Conservation (phyloP, 1,284 basidiomycete genomes). For the Thecaphora thlaspeos region DNA sequence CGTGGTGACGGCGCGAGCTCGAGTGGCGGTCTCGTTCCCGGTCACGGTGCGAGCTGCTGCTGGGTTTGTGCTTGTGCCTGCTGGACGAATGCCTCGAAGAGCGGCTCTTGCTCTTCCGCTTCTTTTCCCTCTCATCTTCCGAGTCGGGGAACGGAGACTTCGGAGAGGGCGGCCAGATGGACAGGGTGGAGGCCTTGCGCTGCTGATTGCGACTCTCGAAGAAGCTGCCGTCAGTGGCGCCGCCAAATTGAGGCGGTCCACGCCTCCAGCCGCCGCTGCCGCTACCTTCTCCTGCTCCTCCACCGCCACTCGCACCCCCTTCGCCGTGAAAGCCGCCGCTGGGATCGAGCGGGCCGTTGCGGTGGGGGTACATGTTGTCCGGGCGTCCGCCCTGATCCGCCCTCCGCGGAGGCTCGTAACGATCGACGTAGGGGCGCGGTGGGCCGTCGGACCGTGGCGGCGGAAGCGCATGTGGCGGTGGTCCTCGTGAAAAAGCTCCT, state of each 20-base stretch:
- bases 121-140: conserved; percentile 34
- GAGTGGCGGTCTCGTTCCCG: neutral
- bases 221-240: conserved; percentile 12
- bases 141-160: conserved; percentile 28
- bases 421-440: neutral
- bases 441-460: neutral
- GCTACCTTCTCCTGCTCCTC: too few relatives aligned
- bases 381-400: neutral
- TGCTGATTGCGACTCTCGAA: conserved; percentile 38
- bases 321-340: too few relatives aligned
- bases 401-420: neutral
- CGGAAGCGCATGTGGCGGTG: too few relatives aligned
- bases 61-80: conserved; percentile 13
- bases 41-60: conserved; percentile 2
- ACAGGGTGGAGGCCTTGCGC: conserved; percentile 35
- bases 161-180: conserved; percentile 46
- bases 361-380: neutral
- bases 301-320: too few relatives aligned
- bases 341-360: neutral
- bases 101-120: conserved; percentile 7
- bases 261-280: neutral
- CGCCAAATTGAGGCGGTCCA: neutral
- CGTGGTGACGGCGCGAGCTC: neutral
- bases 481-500: neutral
- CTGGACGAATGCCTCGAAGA: too few relatives aligned